Conservation (phyloP, 2,329 filamentous ascomycete genomes). For the Venturia effusa region DNA sequence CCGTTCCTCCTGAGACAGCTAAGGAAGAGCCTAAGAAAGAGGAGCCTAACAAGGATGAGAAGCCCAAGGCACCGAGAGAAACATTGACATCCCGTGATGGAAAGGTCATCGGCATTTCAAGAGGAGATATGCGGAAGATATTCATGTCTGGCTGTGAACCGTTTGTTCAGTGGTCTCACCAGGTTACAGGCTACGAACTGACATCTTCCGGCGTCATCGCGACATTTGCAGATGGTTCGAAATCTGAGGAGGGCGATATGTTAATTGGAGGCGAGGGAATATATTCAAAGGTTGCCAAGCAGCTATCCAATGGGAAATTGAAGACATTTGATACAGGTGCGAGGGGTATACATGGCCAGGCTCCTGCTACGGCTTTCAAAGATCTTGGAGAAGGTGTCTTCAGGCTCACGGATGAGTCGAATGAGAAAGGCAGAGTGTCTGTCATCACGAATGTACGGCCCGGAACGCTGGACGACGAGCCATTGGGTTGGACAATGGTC, state of each 20-base stretch:
- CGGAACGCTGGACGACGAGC: slow-evolving; percentile 43
- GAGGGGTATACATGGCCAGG: slow-evolving; percentile 54
- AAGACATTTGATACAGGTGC: slow-evolving; percentile 55
- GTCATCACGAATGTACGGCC: slow-evolving; percentile 55
- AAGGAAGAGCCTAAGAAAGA: slow-evolving; percentile 9
- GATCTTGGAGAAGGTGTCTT: slow-evolving; percentile 54
- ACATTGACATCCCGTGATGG: slow-evolving; percentile 41
- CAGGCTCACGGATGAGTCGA: slow-evolving; percentile 38
- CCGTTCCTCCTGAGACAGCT: slow-evolving; percentile 16
- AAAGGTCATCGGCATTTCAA: slow-evolving; percentile 50
- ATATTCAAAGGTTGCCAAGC: slow-evolving; percentile 48
- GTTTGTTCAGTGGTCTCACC: slow-evolving; percentile 43
- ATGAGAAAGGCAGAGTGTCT: slow-evolving; percentile 37
- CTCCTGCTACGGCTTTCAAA: slow-evolving; percentile 50
- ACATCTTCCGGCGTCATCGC: slow-evolving; percentile 43
- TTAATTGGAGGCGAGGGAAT: slow-evolving; percentile 54
- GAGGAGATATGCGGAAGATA: slow-evolving; percentile 51
- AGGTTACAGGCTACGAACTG: slow-evolving; percentile 49
- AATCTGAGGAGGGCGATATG: slow-evolving; percentile 47
- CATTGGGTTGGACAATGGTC: slow-evolving; percentile 55
- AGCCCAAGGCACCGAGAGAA: slow-evolving; percentile 17
- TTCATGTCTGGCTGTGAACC: slow-evolving; percentile 48
- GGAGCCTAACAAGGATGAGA: slow-evolving; percentile 18
- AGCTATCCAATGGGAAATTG: slow-evolving; percentile 45
- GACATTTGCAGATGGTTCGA: slow-evolving; percentile 49